A percentile compares a stretch with the other conserved stretches of the same genome.
These are phyloP conservation scores for Zoysia matrella DNA, from an alignment of 202 grass and related monocot species.

Conservation along the genomic window DNA sequence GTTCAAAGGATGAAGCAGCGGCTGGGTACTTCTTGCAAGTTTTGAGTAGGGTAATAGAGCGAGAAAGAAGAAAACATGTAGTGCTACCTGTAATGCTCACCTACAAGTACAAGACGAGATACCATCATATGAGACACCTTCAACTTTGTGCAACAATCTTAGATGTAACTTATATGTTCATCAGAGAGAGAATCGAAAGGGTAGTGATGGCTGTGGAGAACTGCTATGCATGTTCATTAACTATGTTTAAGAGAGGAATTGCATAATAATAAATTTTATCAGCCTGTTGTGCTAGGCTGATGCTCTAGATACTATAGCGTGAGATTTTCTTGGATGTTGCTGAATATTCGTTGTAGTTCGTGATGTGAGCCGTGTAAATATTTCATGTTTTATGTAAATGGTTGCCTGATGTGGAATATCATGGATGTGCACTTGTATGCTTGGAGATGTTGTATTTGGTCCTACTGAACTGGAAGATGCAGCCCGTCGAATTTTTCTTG, in stretches of 20 bases:
- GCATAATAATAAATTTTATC: slow-evolving; percentile 54
- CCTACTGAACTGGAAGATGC: too few species aligned
- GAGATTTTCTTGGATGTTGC: slow-evolving; percentile 28
- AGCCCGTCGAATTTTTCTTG: too few species aligned
- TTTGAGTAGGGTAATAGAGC: slow-evolving; percentile 67
- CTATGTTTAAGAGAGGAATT: neutral
- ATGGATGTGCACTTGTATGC: neutral
- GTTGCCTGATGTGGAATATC: slow-evolving; percentile 34
- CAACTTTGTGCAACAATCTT: slow-evolving; percentile 34
- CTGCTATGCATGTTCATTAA: too few species aligned
- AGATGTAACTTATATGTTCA: slow-evolving; percentile 34
- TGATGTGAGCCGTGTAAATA: slow-evolving; percentile 53
- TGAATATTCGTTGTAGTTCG: slow-evolving; percentile 56
- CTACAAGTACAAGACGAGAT: slow-evolving; percentile 35
- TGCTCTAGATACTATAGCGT: slow-evolving; percentile 34
- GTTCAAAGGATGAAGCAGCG: slow-evolving; percentile 66
- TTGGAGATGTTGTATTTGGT: neutral
- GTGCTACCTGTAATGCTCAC: slow-evolving; percentile 23
- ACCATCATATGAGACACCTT: slow-evolving; percentile 25
- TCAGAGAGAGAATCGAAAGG: slow-evolving; percentile 32
- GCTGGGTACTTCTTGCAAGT: slow-evolving; percentile 89
- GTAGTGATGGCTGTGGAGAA: slow-evolving; percentile 37
- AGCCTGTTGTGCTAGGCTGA: slow-evolving; percentile 46
- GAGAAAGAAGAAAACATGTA: slow-evolving; percentile 30
- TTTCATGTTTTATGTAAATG: slow-evolving; percentile 40